Evolutionary conservation across 2,329 filamentous ascomycete species (phyloP).

Genomic region (Trichoderma atrobrunneum): DNA sequence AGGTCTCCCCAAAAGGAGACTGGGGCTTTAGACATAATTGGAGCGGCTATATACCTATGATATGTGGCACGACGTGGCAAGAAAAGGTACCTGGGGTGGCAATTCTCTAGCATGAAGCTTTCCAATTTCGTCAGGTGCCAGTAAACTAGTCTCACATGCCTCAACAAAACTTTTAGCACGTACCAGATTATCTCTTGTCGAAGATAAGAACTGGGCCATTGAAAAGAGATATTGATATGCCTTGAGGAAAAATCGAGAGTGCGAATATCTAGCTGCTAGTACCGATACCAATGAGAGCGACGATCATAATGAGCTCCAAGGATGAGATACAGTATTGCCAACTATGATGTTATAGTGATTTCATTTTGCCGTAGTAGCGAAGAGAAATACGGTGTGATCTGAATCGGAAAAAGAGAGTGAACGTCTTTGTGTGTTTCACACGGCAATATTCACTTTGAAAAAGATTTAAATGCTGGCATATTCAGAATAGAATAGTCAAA

Average conservation of each 20-base stretch:
- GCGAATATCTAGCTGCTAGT: not conserved
- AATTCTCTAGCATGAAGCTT: not conserved
- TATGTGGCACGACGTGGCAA: not conserved
- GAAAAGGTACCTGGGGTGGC: not conserved
- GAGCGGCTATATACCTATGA: not conserved
- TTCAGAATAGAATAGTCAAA: not conserved
- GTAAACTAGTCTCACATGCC: not conserved
- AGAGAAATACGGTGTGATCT: not conserved
- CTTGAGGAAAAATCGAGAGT: not conserved
- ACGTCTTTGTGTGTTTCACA: not conserved
- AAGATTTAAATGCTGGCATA: not conserved
- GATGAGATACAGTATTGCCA: not conserved
- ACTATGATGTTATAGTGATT: not conserved
- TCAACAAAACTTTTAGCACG: not conserved
- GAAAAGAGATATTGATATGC: not conserved
- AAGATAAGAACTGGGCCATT: not conserved
- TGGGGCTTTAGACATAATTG: not conserved
- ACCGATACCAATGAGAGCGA: not conserved
- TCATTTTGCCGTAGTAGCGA: not conserved
- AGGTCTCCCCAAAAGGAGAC: not conserved
- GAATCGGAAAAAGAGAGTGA: not conserved
- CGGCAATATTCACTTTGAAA: not conserved
- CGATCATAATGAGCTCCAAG: not conserved
- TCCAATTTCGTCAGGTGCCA: not conserved
- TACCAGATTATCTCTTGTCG: not conserved